A percentile compares a stretch with the other conserved stretches of the same genome.
These are phyloP conservation scores for Diophrys appendiculata DNA, from an alignment of 73 alveolate genomes.

Conservation along the genomic window DNA sequence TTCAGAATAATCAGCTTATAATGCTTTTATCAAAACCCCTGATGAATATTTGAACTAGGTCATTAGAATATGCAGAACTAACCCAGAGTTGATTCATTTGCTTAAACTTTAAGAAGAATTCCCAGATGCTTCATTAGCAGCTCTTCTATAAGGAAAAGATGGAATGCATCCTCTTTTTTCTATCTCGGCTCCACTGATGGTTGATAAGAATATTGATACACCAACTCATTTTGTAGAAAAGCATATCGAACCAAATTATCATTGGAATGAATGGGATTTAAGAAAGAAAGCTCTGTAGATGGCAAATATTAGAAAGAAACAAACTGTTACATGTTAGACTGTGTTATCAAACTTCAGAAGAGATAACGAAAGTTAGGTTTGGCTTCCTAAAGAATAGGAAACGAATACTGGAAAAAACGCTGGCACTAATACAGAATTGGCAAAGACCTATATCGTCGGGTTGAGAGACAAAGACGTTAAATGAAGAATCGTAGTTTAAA, in stretches of 20 bases:
- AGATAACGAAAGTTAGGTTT: conserved; percentile 96
- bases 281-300: conserved; percentile 94
- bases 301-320: conserved; percentile 97
- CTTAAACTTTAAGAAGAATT: conserved; percentile 75
- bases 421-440: conserved; percentile 32
- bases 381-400: conserved; percentile 84
- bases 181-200: conserved; percentile 82
- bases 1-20: conserved; percentile 70
- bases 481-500: no score
- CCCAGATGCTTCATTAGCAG: conserved; percentile 71
- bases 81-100: conserved; percentile 79
- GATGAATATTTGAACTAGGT: conserved; percentile 73
- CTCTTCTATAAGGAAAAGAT: conserved; percentile 73
- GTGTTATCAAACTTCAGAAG: conserved; percentile 95
- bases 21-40: conserved; percentile 72
- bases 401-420: conserved; percentile 87
- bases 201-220: conserved; percentile 79
- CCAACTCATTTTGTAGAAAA: conserved; percentile 91
- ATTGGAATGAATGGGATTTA: conserved; percentile 99
- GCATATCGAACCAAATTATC: conserved; percentile 95
- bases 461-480: not conserved
- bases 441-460: not conserved
- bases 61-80: conserved; percentile 67
- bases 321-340: conserved; percentile 93
- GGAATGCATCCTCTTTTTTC: conserved; percentile 83